Conservation (phyloP, 306 rosid species). For the Quercus aquifolioides region DNA sequence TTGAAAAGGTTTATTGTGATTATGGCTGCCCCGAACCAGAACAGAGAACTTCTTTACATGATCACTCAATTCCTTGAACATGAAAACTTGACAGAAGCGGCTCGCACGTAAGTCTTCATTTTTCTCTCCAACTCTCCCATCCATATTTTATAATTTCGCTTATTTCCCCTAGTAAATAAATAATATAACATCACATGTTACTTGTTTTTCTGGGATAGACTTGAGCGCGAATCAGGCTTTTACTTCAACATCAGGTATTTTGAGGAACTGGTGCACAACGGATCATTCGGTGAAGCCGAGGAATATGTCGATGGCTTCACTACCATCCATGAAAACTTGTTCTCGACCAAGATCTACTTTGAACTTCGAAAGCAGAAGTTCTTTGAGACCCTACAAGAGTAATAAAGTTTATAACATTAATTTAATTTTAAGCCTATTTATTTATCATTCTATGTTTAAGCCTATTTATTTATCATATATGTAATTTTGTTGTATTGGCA, state of each 20-base stretch:
- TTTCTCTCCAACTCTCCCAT: not conserved
- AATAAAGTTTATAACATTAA: not conserved
- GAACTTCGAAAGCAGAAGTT: conserved; percentile 20
- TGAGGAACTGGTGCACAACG: not conserved
- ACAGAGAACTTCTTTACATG: not conserved
- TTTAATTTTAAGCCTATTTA: too few relatives aligned
- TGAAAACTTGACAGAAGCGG: not conserved
- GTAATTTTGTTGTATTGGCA: too few relatives aligned
- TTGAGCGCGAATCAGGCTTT: conserved; percentile 3
- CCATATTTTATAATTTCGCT: not conserved
- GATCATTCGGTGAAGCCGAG: conserved; percentile 13
- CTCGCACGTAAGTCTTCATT: conserved; percentile 6
- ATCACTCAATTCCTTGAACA: conserved; percentile 5
- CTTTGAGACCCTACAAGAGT: conserved; percentile 16
- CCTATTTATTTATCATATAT: too few relatives aligned
- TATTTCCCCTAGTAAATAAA: too few relatives aligned
- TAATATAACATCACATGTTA: too few relatives aligned
- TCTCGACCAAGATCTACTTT: not conserved
- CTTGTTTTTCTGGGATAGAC: not conserved
- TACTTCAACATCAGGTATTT: conserved; percentile 5
- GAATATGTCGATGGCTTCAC: conserved; percentile 23
- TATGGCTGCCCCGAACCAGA: too few relatives aligned
- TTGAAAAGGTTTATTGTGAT: too few relatives aligned
- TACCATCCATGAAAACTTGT: conserved; percentile 1
- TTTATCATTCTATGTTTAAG: too few relatives aligned